phyloP scores from a whole-genome alignment of 2,329 filamentous ascomycete species.

The Ophiostoma ulmi region DNA sequence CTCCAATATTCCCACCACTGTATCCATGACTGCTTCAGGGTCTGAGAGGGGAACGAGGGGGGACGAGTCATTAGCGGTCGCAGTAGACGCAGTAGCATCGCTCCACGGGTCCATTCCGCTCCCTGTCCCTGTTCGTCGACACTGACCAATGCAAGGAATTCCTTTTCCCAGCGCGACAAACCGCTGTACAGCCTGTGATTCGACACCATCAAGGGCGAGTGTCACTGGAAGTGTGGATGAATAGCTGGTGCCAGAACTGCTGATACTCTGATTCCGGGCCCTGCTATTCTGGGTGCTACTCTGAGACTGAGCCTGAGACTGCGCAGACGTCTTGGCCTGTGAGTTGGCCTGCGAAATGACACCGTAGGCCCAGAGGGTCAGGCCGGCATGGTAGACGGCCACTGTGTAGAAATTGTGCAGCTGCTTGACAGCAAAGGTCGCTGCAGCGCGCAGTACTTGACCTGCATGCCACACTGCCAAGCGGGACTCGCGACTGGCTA shows the following conservation, averaged over 20 bases:
- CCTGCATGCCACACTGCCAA: constrained; percentile 28
- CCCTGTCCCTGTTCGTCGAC: constrained; percentile 41
- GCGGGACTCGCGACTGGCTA: constrained; percentile 19
- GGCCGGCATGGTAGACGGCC: constrained; percentile 61
- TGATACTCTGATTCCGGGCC: not conserved
- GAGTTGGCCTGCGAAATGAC: constrained; percentile 39
- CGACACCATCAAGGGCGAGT: constrained; percentile 53
- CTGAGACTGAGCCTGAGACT: not conserved
- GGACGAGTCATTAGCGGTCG: not conserved
- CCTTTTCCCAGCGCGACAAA: constrained; percentile 55
- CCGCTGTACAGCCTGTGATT: constrained; percentile 49
- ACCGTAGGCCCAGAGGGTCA: constrained; percentile 66
- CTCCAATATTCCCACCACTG: constrained; percentile 52
- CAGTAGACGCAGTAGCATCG: not conserved
- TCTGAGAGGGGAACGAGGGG: constrained; percentile 45
- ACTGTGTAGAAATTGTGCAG: constrained; percentile 64
- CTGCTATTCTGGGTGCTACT: not conserved
- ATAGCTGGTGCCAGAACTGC: not conserved
- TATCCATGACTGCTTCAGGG: constrained; percentile 53
- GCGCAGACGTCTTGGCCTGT: not conserved
- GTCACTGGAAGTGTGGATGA: not conserved
- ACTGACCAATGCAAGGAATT: constrained; percentile 34
- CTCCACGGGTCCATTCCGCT: not conserved
- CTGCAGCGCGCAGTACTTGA: constrained; percentile 25
- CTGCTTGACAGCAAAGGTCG: constrained; percentile 40